Base-by-base conservation (phyloP, 2,329 filamentous ascomycete species). In the Aureobasidium vineae region DNA sequence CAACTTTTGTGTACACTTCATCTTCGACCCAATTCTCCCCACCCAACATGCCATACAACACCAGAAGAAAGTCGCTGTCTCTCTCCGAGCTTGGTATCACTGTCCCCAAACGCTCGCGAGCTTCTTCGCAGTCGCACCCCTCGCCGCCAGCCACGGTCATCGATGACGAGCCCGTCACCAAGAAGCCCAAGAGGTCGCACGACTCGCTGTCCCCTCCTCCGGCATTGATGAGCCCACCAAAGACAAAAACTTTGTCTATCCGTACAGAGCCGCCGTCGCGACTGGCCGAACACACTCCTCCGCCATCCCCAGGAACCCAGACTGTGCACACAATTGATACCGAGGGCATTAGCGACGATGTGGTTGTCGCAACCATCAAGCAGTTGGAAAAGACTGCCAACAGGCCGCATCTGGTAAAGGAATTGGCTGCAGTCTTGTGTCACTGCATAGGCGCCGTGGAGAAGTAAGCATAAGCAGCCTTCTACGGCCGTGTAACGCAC, bases 41-140 rank as follows among this genome's bases (percentile, higher is more conserved):
- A 54, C 45, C 70, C 73, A 80, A 73, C 74, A 97, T 97, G 92
- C 90, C 90, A 76, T 97, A 97, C 84, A 97, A 97, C 80, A 98
- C 94, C 72, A 90, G 94, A 80, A 89, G 93, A 79, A 98, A 98
- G 83, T 97, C 92, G 75, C 83, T 99, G 71, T 97, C 93, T 69
- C 84, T 98, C 75, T 90, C 92, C 68, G 96, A 92, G 71, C 85
- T 98, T 74, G 95, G 95, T 77, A 97, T 98, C 73, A 91, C 95
- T 74, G 84, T 97, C 64, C 87, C 87, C 65, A 83, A 83, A 73
- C 78, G 81, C 69, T 83, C 84, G 43, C 70, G 75, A 64, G 70
- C 72, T 45, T 68, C 66, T 45, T 72, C 81, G 66, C 73, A 73
- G 54, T 61, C 71, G 70, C 79, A 82, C 71, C 84, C 85, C 72